Conservation (phyloP, 1,284 basidiomycete genomes). For the Naganishia cerealis region DNA sequence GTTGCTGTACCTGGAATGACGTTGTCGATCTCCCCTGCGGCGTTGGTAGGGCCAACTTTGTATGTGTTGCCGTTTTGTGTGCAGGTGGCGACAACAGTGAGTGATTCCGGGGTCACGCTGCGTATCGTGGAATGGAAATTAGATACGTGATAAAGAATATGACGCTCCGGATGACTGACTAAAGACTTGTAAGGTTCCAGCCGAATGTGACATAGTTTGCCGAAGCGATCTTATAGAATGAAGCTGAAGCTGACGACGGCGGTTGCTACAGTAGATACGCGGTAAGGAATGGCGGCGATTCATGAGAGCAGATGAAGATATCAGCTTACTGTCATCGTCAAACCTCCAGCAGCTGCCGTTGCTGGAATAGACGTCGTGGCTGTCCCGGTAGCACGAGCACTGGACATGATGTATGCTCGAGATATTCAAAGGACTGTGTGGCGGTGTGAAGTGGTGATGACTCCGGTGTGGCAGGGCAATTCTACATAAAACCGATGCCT, state of each 20-base stretch:
- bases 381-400: conserved; percentile 12
- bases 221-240: conserved; percentile 83
- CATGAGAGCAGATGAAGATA: background rate
- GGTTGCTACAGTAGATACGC: conserved; percentile 60
- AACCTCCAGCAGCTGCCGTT: conserved; percentile 51
- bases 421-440: background rate
- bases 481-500: no score
- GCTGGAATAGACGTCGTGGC: conserved; percentile 43
- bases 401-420: conserved; percentile 7
- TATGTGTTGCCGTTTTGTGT: conserved; percentile 80
- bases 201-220: conserved; percentile 76
- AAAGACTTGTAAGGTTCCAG: conserved; percentile 81
- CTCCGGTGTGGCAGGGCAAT: no score
- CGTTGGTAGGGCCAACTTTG: conserved; percentile 74
- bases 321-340: conserved; percentile 45
- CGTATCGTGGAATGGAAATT: conserved; percentile 2
- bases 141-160: background rate
- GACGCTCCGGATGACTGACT: conserved; percentile 46
- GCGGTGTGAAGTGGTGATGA: background rate
- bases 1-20: conserved; percentile 69
- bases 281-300: background rate
- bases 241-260: conserved; percentile 68
- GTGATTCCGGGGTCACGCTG: conserved; percentile 63
- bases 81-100: conserved; percentile 79
- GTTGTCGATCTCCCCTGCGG: conserved; percentile 48